Evolutionary conservation across 148 eudicot genomes (phyloP).

Genomic region (Silene uniflora): DNA sequence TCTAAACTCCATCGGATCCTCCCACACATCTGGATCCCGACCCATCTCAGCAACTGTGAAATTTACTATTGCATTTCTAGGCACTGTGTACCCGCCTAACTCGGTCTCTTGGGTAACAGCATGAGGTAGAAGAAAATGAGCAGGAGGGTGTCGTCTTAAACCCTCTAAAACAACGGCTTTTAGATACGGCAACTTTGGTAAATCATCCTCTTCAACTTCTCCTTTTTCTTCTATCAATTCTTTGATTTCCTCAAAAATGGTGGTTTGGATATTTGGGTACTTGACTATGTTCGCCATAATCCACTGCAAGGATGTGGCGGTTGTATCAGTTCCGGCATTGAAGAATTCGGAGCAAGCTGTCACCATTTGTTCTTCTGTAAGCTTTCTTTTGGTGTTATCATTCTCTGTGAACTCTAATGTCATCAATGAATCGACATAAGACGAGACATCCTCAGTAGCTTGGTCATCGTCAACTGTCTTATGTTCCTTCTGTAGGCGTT

Average conservation of each 20-base stretch:
- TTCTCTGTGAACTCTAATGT: conserved; percentile 47
- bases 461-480: conserved; percentile 3
- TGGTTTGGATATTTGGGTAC: conserved; percentile 38
- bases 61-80: conserved; percentile 39
- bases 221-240: conserved; percentile 27
- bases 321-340: conserved; percentile 64
- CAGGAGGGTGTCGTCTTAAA: conserved; percentile 68
- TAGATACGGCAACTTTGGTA: conserved; percentile 45
- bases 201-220: conserved; percentile 38
- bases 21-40: conserved; percentile 57
- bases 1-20: conserved; percentile 52
- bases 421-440: conserved; percentile 56
- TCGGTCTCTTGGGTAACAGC: conserved; percentile 42
- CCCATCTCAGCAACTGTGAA: conserved; percentile 69
- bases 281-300: conserved; percentile 69
- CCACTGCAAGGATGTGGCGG: conserved; percentile 62
- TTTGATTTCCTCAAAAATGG: conserved; percentile 47
- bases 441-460: conserved; percentile 15
- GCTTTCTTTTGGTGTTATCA: conserved; percentile 29
- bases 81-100: conserved; percentile 47
- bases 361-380: conserved; percentile 35
- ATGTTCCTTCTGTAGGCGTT: neutral
- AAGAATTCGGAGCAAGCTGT: conserved; percentile 48
- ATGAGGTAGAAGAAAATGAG: conserved; percentile 57
- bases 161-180: conserved; percentile 65